phyloP scores from a whole-genome alignment of 495 filamentous ascomycete species.

The Penicillium manginii region DNA sequence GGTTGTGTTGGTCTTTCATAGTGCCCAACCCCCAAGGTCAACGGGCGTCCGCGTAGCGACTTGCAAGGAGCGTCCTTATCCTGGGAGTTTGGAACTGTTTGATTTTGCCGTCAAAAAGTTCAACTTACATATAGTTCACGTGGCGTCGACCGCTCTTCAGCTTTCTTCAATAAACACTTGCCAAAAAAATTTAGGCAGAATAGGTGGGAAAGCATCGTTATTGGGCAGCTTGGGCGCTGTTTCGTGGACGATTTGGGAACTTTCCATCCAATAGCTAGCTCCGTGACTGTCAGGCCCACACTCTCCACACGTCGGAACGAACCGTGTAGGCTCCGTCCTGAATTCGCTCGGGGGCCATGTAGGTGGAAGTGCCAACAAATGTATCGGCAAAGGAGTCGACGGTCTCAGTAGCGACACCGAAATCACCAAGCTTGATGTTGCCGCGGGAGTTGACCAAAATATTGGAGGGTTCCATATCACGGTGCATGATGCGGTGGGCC shows the following conservation, averaged over 20 bases:
- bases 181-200: constrained; percentile 95
- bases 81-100: constrained; percentile 41
- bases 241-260: constrained; percentile 97
- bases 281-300: constrained; percentile 92
- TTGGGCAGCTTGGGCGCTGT: constrained; percentile 90
- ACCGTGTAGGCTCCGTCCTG: constrained; percentile 96
- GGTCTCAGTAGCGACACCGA: constrained; percentile 93
- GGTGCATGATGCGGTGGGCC: constrained; percentile 94
- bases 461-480: constrained; percentile 98
- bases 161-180: constrained; percentile 88
- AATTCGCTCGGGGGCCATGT: constrained; percentile 98
- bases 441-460: constrained; percentile 92
- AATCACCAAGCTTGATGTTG: constrained; percentile 96
- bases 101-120: too few species aligned
- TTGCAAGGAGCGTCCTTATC: constrained; percentile 85
- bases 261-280: constrained; percentile 91
- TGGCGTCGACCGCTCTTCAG: constrained; percentile 86
- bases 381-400: constrained; percentile 97
- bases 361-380: constrained; percentile 97
- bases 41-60: constrained; percentile 93
- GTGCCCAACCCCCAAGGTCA: constrained; percentile 87
- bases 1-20: constrained; percentile 88
- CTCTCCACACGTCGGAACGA: constrained; percentile 98
- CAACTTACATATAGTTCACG: constrained; percentile 69
- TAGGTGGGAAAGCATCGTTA: constrained; percentile 93